A percentile compares a stretch with the other conserved stretches of the same genome.
Evolutionary conservation across 768 basidiomycete species (phyloP).

Genomic region (Gelatoporia subvermispora): DNA sequence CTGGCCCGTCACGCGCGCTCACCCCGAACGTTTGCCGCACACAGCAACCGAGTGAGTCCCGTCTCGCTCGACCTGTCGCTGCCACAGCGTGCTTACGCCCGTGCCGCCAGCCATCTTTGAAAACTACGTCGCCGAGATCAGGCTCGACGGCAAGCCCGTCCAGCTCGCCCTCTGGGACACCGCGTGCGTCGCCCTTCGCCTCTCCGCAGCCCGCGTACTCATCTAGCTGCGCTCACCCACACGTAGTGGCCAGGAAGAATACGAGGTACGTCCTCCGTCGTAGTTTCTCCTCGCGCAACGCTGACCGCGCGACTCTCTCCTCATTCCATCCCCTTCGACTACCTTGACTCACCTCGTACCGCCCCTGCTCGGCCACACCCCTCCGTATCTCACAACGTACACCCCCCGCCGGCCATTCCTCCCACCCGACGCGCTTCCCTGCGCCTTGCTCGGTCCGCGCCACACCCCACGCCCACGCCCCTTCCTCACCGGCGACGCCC

Average conservation of each 20-base stretch:
- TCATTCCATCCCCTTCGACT: background rate
- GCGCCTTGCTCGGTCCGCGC: background rate
- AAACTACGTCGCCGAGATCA: conserved; percentile 98
- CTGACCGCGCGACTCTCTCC: background rate
- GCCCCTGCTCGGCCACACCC: background rate
- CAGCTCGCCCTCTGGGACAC: conserved; percentile 99
- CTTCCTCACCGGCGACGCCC: background rate
- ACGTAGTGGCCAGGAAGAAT: conserved; percentile 92
- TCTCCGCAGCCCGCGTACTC: background rate
- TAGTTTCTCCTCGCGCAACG: background rate
- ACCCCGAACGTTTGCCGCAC: background rate
- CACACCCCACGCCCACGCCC: background rate
- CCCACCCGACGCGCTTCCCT: too few species aligned
- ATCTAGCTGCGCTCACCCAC: background rate
- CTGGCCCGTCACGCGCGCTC: background rate
- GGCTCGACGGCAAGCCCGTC: conserved; percentile 95
- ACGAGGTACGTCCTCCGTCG: conserved; percentile 77
- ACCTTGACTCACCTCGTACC: background rate
- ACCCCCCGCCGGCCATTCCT: conserved; percentile 1
- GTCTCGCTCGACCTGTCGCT: background rate
- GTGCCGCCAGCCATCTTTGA: conserved; percentile 79
- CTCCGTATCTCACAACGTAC: background rate
- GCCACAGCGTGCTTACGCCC: background rate
- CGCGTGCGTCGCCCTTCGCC: conserved; percentile 53
- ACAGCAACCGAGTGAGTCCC: conserved; percentile 44